Percentiles rank a stretch among this genome's conserved stretches.
phyloP scores from a whole-genome alignment of 2,329 filamentous ascomycete species.

The Arthrobotrys iridis region DNA sequence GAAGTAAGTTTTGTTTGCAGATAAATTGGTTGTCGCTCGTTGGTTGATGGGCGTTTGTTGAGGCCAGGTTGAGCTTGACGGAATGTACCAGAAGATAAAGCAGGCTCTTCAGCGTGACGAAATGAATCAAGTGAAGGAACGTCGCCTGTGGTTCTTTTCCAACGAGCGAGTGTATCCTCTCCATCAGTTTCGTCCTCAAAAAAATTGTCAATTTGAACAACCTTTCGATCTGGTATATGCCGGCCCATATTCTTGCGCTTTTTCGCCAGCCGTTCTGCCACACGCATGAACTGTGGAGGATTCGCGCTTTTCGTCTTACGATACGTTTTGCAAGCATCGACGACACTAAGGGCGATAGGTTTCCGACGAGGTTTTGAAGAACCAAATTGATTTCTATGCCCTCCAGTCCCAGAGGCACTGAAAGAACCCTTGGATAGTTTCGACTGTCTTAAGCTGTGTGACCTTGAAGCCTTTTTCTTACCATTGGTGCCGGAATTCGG shows the following conservation, averaged over 20 bases:
- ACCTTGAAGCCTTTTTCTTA: neutral
- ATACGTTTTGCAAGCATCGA: slow-evolving; percentile 44
- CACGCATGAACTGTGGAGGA: slow-evolving; percentile 41
- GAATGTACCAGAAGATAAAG: neutral
- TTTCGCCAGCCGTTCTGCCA: slow-evolving; percentile 37
- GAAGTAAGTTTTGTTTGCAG: slow-evolving; percentile 23
- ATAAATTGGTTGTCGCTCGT: neutral
- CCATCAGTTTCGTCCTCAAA: slow-evolving; percentile 46
- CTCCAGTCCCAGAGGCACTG: neutral
- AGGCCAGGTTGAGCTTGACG: neutral
- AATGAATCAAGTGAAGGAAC: neutral
- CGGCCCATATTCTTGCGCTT: slow-evolving; percentile 28
- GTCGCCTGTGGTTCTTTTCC: slow-evolving; percentile 19
- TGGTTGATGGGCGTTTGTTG: neutral
- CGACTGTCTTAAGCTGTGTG: slow-evolving; percentile 17
- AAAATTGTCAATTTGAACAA: slow-evolving; percentile 33
- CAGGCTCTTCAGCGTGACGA: neutral
- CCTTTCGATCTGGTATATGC: slow-evolving; percentile 37
- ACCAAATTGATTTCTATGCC: neutral
- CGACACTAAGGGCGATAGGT: slow-evolving; percentile 38
- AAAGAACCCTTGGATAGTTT: neutral
- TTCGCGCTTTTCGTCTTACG: slow-evolving; percentile 17
- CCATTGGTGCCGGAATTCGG: neutral
- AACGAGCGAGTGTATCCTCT: slow-evolving; percentile 34
- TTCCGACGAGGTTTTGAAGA: slow-evolving; percentile 9